Evolutionary conservation across 75 land plant genomes (phyloP).

Genomic region (Cupressus sempervirens): DNA sequence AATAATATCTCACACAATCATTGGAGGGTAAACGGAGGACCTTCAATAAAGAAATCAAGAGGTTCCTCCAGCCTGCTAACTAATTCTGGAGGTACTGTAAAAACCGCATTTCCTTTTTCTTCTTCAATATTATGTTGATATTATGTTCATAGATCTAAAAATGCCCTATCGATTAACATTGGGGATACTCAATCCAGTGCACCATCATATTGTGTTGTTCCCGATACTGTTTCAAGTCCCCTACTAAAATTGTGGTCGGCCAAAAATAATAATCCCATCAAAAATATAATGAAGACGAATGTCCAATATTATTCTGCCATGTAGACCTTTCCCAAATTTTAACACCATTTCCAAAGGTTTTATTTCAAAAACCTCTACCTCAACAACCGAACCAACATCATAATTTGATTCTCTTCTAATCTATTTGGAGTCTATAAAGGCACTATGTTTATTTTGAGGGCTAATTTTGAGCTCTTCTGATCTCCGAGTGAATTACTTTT

Average conservation of each 20-base stretch:
- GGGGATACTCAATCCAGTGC: too few relatives aligned
- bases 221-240: too few relatives aligned
- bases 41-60: conserved; percentile 61
- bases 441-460: not conserved
- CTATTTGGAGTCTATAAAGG: not conserved
- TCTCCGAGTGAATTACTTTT: not conserved
- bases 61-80: too few relatives aligned
- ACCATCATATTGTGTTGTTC: too few relatives aligned
- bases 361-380: conserved; percentile 70
- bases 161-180: too few relatives aligned
- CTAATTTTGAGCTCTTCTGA: not conserved
- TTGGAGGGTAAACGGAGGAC: conserved; percentile 91
- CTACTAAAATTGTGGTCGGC: too few relatives aligned
- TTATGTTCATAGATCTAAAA: too few relatives aligned
- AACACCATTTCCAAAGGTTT: conserved; percentile 57
- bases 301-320: conserved; percentile 71
- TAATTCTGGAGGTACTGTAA: too few relatives aligned
- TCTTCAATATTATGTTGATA: too few relatives aligned
- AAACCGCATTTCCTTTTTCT: too few relatives aligned
- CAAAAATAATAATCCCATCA: too few relatives aligned
- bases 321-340: conserved; percentile 46
- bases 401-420: conserved; percentile 23
- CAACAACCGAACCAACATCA: conserved; percentile 59
- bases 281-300: too few relatives aligned
- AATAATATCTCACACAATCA: conserved; percentile 61